Conservation (phyloP, 371 early-diverging fungal genomes). For the Apophysomyces variabilis region DNA sequence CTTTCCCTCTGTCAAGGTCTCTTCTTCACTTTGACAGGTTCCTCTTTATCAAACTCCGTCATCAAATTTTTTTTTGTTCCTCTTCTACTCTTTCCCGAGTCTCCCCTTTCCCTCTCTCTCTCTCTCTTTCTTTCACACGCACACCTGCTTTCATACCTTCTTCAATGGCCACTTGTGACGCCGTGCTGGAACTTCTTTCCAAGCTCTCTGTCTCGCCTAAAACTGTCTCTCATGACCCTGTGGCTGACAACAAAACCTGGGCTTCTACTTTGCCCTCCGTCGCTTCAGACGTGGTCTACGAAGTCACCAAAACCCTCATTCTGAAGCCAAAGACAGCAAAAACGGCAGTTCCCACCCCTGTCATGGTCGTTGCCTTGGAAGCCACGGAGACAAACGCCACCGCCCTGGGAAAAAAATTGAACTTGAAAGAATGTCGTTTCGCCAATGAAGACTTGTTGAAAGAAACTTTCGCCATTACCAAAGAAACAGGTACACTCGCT, state of each 20-base stretch:
- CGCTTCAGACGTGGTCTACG: slow-evolving; percentile 23
- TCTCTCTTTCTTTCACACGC: slow-evolving; percentile 5
- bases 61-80: slow-evolving; percentile 4
- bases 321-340: slow-evolving; percentile 78
- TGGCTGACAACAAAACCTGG: slow-evolving; percentile 62
- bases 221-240: slow-evolving; percentile 58
- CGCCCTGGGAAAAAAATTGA: slow-evolving; percentile 62
- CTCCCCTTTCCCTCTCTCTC: not conserved
- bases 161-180: slow-evolving; percentile 35
- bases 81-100: not conserved
- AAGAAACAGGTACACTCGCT: slow-evolving; percentile 44
- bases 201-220: slow-evolving; percentile 49
- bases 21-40: not conserved
- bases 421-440: slow-evolving; percentile 71
- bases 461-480: slow-evolving; percentile 55
- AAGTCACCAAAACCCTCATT: slow-evolving; percentile 67
- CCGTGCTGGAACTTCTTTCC: slow-evolving; percentile 42
- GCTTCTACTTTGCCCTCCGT: slow-evolving; percentile 42
- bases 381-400: slow-evolving; percentile 57
- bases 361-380: slow-evolving; percentile 65
- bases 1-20: too few relatives aligned
- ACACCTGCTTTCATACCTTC: not conserved
- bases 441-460: slow-evolving; percentile 66
- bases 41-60: not conserved
- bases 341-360: slow-evolving; percentile 63